Base-by-base conservation (phyloP, 345 rosid genomes). In the Melaleuca alternifolia region DNA sequence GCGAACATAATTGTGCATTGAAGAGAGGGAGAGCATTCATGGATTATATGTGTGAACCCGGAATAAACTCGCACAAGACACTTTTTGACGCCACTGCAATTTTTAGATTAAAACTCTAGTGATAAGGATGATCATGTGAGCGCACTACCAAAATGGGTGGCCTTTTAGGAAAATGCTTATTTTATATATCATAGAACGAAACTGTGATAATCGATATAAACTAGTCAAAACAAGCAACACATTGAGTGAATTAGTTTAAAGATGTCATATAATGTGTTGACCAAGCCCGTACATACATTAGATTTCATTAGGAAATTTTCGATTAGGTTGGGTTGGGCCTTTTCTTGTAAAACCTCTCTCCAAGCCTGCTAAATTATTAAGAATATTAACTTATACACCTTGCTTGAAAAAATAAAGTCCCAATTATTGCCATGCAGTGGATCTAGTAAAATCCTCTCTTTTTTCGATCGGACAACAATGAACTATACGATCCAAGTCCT, bases 131-230 rank as follows among this genome's bases (percentile, higher is more conserved):
- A 0, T 61, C 0, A 6, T 10, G 14, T 14, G 1, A 62, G 10
- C 2, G 0, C 10, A 6, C 20, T 13, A 28, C 0, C 21, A 2
- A 61, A 7, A 61, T 3, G 8, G 5, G 1, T 28, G 7, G 5
- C 21, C 0, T 28, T 0, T 7, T 61, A 13, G 37, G 10, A 28
- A 61, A 61, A 1, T 28, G 10, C 16, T 7, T 61, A 28, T 2
- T 20, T 1, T 1, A 61, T 14, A 14, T 0, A 2, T 7, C 41
- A 61, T n/a, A 61, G 33, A 61, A 6, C 2, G 2, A 13, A 61
- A 61, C 5, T 1, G 6, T 3, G 75, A 61, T 10, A 10, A 3
- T 61, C 1, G 5, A 1, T 13, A 61, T 61, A 37, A 20, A 62
- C 7, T 4, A 33, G 11, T 2, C 44, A 30, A 62, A 62, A 5